A percentile compares a stretch with the other conserved stretches of the same genome.
Conservation (phyloP, 1,139 yeast genomes). For the Candida tetrigidarum region DNA sequence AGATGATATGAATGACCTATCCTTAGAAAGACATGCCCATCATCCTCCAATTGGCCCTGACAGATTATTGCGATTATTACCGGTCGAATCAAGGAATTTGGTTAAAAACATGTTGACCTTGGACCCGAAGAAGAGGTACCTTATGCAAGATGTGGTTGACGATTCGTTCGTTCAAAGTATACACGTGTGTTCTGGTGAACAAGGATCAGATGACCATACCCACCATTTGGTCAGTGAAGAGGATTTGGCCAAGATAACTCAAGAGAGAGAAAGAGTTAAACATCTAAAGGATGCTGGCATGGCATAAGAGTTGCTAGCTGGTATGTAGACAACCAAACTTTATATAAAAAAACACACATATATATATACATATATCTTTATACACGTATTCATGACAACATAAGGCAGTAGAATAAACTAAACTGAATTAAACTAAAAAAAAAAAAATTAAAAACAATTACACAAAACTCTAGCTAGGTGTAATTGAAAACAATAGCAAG, state of each 20-base stretch:
- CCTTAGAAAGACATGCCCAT: conserved; percentile 13
- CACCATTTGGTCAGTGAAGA: conserved; percentile 65
- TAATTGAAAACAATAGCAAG: conserved; percentile 1
- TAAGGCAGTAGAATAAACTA: too few species aligned
- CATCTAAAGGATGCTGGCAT: conserved; percentile 19
- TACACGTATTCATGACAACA: neutral
- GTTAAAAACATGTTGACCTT: conserved; percentile 39
- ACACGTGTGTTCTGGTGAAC: conserved; percentile 29
- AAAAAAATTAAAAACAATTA: neutral
- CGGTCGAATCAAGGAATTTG: conserved; percentile 35
- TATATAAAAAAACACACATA: neutral
- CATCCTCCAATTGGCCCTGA: conserved; percentile 30
- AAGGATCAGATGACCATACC: conserved; percentile 34
- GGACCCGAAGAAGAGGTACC: conserved; percentile 30
- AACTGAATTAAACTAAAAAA: neutral
- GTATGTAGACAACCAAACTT: neutral
- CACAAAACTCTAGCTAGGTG: conserved; percentile 1
- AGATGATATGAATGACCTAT: conserved; percentile 11
- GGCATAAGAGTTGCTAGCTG: conserved; percentile 8
- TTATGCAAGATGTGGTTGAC: conserved; percentile 34
- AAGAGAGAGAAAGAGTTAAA: conserved; percentile 40
- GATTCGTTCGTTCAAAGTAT: conserved; percentile 33
- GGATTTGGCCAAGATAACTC: conserved; percentile 46
- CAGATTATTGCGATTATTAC: conserved; percentile 41
- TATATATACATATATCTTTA: neutral